These are phyloP conservation scores for Mytilinidion resinicola DNA, from an alignment of 495 filamentous ascomycete species.

Conservation along the genomic window DNA sequence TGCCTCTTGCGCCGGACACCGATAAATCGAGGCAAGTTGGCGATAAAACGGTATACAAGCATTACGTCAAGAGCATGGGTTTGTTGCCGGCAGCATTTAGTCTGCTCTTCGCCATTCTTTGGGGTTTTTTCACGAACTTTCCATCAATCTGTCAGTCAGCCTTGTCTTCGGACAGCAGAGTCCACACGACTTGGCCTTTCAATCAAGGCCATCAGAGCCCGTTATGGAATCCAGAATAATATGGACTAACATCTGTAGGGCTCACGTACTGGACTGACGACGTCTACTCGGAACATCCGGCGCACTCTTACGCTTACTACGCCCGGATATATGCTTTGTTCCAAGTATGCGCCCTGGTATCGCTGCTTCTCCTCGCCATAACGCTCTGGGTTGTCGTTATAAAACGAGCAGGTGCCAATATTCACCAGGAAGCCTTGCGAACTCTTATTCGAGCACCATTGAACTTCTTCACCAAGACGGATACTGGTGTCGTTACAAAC, in stretches of 20 bases:
- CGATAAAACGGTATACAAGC: conserved; percentile 32
- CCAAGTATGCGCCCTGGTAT: conserved; percentile 26
- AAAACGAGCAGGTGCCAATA: conserved; percentile 20
- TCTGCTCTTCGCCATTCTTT: conserved; percentile 25
- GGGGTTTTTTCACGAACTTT: conserved; percentile 37
- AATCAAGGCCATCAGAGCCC: no score
- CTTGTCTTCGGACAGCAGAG: no score
- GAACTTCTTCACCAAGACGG: conserved; percentile 11
- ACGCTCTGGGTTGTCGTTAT: conserved; percentile 15
- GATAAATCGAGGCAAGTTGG: conserved; percentile 19
- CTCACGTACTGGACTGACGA: conserved; percentile 39
- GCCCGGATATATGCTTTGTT: conserved; percentile 35
- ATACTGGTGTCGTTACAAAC: conserved; percentile 6
- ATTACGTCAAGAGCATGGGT: conserved; percentile 40
- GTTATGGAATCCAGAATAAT: no score
- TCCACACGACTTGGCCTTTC: no score
- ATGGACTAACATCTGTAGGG: conserved; percentile 9
- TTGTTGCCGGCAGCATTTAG: conserved; percentile 4
- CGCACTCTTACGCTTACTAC: conserved; percentile 34
- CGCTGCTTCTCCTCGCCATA: conserved; percentile 5
- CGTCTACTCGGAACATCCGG: conserved; percentile 19
- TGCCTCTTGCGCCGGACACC: not conserved
- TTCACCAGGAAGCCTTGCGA: conserved; percentile 26
- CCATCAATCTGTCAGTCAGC: conserved; percentile 25
- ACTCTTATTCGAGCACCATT: conserved; percentile 32